These are phyloP conservation scores for Plasmodium gonderi DNA, from an alignment of 169 alveolate species.

Conservation along the genomic window DNA sequence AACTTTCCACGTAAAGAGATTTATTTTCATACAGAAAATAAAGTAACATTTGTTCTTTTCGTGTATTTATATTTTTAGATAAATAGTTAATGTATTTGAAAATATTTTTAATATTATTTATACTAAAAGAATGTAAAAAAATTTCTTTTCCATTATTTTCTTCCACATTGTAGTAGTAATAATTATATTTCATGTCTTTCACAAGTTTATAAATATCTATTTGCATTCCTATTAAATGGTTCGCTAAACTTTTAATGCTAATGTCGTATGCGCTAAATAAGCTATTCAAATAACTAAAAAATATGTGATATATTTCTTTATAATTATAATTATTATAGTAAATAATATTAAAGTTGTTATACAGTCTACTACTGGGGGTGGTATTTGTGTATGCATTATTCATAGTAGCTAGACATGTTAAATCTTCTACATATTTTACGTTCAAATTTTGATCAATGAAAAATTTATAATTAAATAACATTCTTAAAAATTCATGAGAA, in stretches of 20 bases:
- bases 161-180: neutral
- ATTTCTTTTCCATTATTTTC: slow-evolving; percentile 5
- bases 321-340: slow-evolving; percentile 67
- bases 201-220: slow-evolving; percentile 38
- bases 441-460: slow-evolving; percentile 31
- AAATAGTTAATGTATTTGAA: slow-evolving; percentile 40
- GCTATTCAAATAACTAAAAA: slow-evolving; percentile 14
- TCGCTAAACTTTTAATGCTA: slow-evolving; percentile 40
- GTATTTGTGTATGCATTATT: slow-evolving; percentile 35
- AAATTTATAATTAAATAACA: slow-evolving; percentile 64
- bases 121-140: slow-evolving; percentile 29
- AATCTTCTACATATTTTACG: slow-evolving; percentile 44
- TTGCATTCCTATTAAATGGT: slow-evolving; percentile 36
- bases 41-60: slow-evolving; percentile 67
- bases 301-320: slow-evolving; percentile 43
- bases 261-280: slow-evolving; percentile 59
- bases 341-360: slow-evolving; percentile 53
- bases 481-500: slow-evolving; percentile 55
- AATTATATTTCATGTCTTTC: slow-evolving; percentile 21
- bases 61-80: slow-evolving; percentile 55
- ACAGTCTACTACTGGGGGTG: slow-evolving; percentile 10
- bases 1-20: slow-evolving; percentile 66
- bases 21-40: slow-evolving; percentile 68
- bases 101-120: slow-evolving; percentile 38
- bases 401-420: slow-evolving; percentile 70